Conservation (phyloP, 2,329 filamentous ascomycete genomes). For the Pezicula neosporulosa region DNA sequence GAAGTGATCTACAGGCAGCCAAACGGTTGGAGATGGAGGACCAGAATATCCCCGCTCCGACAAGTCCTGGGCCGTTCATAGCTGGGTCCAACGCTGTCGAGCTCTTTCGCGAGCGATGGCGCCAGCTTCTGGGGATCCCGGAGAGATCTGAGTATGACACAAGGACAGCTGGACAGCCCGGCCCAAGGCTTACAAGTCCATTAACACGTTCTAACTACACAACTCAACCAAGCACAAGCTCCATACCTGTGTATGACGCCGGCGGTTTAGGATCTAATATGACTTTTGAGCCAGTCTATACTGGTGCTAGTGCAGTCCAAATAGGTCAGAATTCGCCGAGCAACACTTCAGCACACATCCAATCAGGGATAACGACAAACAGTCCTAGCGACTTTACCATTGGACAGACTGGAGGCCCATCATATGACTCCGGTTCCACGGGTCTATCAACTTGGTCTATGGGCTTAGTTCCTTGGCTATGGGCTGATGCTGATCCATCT, state of each 20-base stretch:
- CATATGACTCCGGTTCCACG: slow-evolving; percentile 8
- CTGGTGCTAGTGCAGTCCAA: not conserved
- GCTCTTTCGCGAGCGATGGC: slow-evolving; percentile 27
- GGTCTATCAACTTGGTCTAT: slow-evolving; percentile 5
- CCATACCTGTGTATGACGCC: not conserved
- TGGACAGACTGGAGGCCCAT: not conserved
- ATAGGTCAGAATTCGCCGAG: not conserved
- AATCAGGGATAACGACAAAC: not conserved
- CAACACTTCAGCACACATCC: not conserved
- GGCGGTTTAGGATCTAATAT: not conserved
- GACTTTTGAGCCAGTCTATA: slow-evolving; percentile 6
- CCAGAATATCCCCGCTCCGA: slow-evolving; percentile 16
- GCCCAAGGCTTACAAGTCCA: not conserved
- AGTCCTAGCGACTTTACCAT: slow-evolving; percentile 1
- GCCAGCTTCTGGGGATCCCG: slow-evolving; percentile 20
- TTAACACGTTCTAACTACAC: not conserved
- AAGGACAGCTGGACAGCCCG: not conserved
- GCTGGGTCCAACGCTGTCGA: slow-evolving; percentile 12
- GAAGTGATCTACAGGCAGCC: slow-evolving; percentile 22
- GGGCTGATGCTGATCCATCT: slow-evolving; percentile 19
- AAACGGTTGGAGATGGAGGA: slow-evolving; percentile 19
- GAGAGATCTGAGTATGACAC: not conserved
- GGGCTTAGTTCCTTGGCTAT: slow-evolving; percentile 21
- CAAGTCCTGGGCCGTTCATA: slow-evolving; percentile 26
- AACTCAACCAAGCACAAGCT: not conserved